phyloP scores from a whole-genome alignment of 2,329 filamentous ascomycete species.

The Arthrobotrys entomopaga region DNA sequence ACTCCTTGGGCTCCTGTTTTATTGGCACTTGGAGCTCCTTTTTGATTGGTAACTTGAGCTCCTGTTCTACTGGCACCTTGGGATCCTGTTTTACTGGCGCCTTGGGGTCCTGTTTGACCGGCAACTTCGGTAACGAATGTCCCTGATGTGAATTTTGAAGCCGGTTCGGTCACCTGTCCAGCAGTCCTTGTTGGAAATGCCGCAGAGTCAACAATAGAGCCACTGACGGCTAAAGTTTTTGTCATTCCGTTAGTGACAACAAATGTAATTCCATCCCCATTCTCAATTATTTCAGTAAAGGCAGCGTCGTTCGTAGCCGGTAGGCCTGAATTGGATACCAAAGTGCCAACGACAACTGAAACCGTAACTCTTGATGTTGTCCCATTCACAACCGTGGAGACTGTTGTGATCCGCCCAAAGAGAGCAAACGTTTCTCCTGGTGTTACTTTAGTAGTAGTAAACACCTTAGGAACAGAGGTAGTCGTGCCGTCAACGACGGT shows the following conservation, averaged over 20 bases:
- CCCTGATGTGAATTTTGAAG: background rate
- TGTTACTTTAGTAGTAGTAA: constrained; percentile 5
- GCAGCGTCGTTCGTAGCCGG: background rate
- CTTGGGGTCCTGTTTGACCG: background rate
- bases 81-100: too few relatives aligned
- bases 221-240: constrained; percentile 10
- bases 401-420: background rate
- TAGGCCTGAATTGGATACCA: background rate
- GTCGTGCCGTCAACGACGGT: constrained; percentile 13
- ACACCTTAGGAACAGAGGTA: background rate
- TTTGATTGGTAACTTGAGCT: too few relatives aligned
- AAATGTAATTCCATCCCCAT: constrained; percentile 4
- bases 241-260: background rate
- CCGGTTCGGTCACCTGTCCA: background rate
- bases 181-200: background rate
- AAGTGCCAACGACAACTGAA: background rate
- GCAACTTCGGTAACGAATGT: constrained; percentile 5
- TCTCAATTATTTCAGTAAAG: constrained; percentile 6
- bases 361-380: constrained; percentile 2
- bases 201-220: background rate
- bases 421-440: constrained; percentile 2
- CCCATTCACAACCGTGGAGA: background rate
- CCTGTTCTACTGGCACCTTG: too few relatives aligned
- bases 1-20: too few relatives aligned
- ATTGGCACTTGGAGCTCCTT: too few relatives aligned